Evolutionary conservation across 2,329 filamentous ascomycete species (phyloP).

Genomic region (Reticulascus tulasneorum): DNA sequence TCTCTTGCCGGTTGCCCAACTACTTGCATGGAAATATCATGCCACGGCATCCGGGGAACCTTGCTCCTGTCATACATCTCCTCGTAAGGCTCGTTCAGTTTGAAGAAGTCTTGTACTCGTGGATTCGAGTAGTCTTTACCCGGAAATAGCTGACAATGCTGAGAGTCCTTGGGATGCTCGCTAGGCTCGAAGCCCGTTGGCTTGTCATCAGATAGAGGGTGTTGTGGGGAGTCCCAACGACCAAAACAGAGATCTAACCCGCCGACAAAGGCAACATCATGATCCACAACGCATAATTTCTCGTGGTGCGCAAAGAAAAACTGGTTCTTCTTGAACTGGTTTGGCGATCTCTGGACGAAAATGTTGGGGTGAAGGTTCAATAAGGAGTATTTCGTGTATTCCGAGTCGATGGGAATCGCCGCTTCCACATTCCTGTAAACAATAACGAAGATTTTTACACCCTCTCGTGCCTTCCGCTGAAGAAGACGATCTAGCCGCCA

Average conservation of each 20-base stretch:
- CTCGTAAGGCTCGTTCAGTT: constrained; percentile 89
- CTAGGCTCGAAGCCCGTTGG: constrained; percentile 86
- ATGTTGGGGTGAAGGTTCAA: constrained; percentile 94
- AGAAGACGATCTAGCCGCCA: constrained; percentile 92
- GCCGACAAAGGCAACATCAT: constrained; percentile 91
- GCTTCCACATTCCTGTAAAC: constrained; percentile 97
- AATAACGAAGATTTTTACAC: constrained; percentile 96
- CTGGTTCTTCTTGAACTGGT: constrained; percentile 97
- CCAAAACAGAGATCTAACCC: constrained; percentile 97
- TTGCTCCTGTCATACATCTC: constrained; percentile 96
- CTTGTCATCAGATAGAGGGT: constrained; percentile 87
- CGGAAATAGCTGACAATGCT: constrained; percentile 93
- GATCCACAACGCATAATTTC: constrained; percentile 95
- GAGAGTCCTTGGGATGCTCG: constrained; percentile 76
- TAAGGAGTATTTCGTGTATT: constrained; percentile 95
- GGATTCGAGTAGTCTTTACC: constrained; percentile 99
- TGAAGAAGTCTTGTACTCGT: constrained; percentile 90
- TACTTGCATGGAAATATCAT: constrained; percentile 96
- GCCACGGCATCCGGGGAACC: constrained; percentile 95
- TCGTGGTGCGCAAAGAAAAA: constrained; percentile 99
- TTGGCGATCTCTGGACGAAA: constrained; percentile 92
- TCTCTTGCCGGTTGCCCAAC: constrained; percentile 94
- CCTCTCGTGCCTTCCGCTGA: constrained; percentile 89
- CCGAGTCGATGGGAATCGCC: constrained; percentile 94
- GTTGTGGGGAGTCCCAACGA: constrained; percentile 94